Evolutionary conservation across 768 basidiomycete genomes (phyloP).

Genomic region (Asterophora lycoperdoides): DNA sequence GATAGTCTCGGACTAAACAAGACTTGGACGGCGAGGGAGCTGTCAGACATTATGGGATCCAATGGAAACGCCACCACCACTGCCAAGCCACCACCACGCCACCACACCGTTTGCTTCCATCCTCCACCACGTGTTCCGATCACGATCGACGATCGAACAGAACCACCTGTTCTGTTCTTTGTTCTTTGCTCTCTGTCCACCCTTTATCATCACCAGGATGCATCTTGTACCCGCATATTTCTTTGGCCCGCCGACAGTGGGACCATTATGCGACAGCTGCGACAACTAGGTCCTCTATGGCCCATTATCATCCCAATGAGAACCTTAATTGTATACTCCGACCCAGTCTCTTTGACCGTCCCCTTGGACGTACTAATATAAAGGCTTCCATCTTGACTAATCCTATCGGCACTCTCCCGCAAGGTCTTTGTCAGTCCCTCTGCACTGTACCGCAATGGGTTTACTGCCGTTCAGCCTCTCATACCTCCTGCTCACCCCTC

Average conservation of each 20-base stretch:
- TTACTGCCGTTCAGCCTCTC: constrained; percentile 45
- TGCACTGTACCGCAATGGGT: constrained; percentile 9
- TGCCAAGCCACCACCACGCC: too few species aligned
- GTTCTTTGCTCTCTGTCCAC: not conserved
- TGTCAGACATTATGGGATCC: not conserved
- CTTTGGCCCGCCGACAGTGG: not conserved
- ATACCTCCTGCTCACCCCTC: constrained; percentile 50
- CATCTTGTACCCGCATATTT: not conserved
- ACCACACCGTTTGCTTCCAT: not conserved
- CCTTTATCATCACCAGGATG: not conserved
- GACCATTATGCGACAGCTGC: too few species aligned
- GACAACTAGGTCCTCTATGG: too few species aligned
- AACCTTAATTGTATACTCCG: constrained; percentile 3
- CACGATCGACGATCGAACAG: not conserved
- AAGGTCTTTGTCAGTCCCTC: not conserved
- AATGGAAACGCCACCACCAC: too few species aligned
- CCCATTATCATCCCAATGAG: constrained; percentile 1
- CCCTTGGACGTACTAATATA: constrained; percentile 6
- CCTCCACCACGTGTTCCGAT: not conserved
- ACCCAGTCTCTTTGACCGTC: not conserved
- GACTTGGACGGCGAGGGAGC: not conserved
- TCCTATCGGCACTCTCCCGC: not conserved
- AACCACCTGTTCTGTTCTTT: too few species aligned
- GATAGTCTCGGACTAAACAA: constrained; percentile 4
- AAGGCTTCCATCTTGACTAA: constrained; percentile 10